Conservation (phyloP, 2,329 filamentous ascomycete genomes). For the Talaromyces sp. region DNA sequence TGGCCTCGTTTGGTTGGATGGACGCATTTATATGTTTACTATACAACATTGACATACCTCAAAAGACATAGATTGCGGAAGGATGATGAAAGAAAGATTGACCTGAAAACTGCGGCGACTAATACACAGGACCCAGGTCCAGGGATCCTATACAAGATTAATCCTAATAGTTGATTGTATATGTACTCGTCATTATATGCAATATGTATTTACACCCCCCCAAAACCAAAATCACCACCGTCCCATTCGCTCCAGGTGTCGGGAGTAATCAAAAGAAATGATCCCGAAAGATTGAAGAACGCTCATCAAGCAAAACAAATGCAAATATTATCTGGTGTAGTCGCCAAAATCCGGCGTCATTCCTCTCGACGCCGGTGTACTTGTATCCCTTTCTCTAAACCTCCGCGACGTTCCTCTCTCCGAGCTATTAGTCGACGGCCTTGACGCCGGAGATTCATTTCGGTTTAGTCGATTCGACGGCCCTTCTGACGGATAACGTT, state of each 20-base stretch:
- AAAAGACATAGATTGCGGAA: too few relatives aligned
- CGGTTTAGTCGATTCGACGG: not conserved
- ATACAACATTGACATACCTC: too few relatives aligned
- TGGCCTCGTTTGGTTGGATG: too few relatives aligned
- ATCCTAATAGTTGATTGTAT: not conserved
- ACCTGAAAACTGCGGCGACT: too few relatives aligned
- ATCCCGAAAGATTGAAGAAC: not conserved
- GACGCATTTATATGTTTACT: too few relatives aligned
- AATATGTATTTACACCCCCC: not conserved
- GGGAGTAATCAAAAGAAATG: not conserved
- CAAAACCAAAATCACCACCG: not conserved
- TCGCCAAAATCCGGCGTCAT: not conserved
- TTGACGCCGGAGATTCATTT: not conserved
- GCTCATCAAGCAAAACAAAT: not conserved
- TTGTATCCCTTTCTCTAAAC: not conserved
- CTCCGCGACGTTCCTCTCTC: not conserved
- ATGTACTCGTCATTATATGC: not conserved
- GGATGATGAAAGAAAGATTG: too few relatives aligned
- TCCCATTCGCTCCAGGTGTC: too few relatives aligned
- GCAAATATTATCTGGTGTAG: not conserved
- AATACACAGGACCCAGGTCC: too few relatives aligned
- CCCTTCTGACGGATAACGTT: conserved; percentile 9
- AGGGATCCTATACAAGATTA: not conserved
- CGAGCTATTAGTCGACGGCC: not conserved
- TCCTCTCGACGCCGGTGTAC: not conserved